phyloP scores from a whole-genome alignment of 176 grass and related monocot genomes.

The Cenchrus americanus region DNA sequence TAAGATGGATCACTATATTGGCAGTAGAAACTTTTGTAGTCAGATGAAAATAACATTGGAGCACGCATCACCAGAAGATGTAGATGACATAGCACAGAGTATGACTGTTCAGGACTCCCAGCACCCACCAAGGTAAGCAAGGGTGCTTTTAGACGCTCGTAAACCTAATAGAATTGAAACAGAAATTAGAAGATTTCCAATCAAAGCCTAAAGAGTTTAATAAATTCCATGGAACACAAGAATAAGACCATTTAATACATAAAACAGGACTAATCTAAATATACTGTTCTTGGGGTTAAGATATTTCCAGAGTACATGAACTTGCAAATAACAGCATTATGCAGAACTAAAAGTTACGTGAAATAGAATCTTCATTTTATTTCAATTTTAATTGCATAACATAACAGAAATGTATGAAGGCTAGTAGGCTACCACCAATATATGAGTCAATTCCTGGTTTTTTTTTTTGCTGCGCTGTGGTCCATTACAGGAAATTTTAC shows the following conservation, averaged over 20 bases:
- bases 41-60: slow-evolving; percentile 95
- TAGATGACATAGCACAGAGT: slow-evolving; percentile 91
- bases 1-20: slow-evolving; percentile 97
- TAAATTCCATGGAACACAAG: background rate
- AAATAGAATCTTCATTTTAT: slow-evolving; percentile 29
- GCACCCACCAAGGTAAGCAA: slow-evolving; percentile 97
- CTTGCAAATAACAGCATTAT: slow-evolving; percentile 21
- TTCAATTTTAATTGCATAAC: slow-evolving; percentile 6
- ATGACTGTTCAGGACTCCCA: slow-evolving; percentile 98
- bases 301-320: slow-evolving; percentile 17
- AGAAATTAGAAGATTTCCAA: slow-evolving; percentile 23
- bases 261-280: slow-evolving; percentile 24
- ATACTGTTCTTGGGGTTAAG: background rate
- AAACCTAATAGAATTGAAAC: slow-evolving; percentile 69
- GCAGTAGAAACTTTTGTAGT: slow-evolving; percentile 99
- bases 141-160: slow-evolving; percentile 97
- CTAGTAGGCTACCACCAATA: background rate
- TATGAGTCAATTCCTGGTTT: background rate
- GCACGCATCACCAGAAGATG: slow-evolving; percentile 97
- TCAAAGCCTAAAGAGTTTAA: slow-evolving; percentile 10
- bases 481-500: background rate
- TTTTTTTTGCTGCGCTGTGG: background rate
- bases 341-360: background rate
- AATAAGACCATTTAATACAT: background rate
- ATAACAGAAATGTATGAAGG: background rate